Conservation (phyloP, 495 filamentous ascomycete genomes). For the Penicillium chermesinum region DNA sequence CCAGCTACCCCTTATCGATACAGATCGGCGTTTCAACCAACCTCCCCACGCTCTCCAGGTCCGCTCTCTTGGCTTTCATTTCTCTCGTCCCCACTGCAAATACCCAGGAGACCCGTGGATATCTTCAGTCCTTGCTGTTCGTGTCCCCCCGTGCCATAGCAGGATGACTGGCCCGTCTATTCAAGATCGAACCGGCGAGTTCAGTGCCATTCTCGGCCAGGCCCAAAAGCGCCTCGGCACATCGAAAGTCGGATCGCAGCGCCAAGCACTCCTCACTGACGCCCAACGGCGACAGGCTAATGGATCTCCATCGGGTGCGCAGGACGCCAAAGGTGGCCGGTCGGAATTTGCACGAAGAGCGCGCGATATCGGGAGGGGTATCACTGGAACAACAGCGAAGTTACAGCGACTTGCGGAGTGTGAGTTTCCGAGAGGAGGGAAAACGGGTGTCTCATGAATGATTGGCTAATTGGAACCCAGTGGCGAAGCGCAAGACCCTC, state of each 20-base stretch:
- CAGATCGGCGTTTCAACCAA: constrained; percentile 2
- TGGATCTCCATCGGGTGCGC: constrained; percentile 47
- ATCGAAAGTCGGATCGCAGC: constrained; percentile 67
- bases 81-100: constrained; percentile 3
- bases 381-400: constrained; percentile 89
- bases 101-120: constrained; percentile 2
- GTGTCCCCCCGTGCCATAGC: constrained; percentile 1
- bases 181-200: constrained; percentile 94
- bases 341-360: constrained; percentile 88
- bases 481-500: constrained; percentile 92
- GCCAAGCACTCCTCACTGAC: constrained; percentile 73
- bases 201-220: constrained; percentile 80
- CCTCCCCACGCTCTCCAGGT: constrained; percentile 1
- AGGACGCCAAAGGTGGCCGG: constrained; percentile 42
- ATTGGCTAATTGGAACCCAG: constrained; percentile 34
- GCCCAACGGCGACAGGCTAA: constrained; percentile 66
- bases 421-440: constrained; percentile 38
- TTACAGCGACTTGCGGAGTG: constrained; percentile 84
- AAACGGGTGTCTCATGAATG: no score
- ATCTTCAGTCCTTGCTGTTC: not conserved
- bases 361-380: constrained; percentile 84
- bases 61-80: not conserved
- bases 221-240: constrained; percentile 68
- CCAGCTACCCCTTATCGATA: constrained; percentile 22
- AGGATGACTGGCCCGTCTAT: constrained; percentile 66